These are phyloP conservation scores for Alternaria gaisen DNA, from an alignment of 2,329 filamentous ascomycete genomes.

Conservation along the genomic window DNA sequence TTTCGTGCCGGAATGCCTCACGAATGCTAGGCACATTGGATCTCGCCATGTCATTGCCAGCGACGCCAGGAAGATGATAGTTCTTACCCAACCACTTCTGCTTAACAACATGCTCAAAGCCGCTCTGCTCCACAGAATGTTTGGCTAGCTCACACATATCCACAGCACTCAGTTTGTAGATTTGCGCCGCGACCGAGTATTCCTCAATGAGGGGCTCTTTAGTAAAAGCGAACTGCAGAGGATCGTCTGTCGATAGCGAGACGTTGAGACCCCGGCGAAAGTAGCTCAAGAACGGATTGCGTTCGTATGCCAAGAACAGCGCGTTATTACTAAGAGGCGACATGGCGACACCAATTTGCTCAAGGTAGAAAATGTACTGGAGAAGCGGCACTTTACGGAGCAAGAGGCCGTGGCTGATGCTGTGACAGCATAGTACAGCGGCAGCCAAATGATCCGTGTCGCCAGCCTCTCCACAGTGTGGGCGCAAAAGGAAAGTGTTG, in stretches of 20 bases:
- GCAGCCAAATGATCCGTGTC: slow-evolving; percentile 96
- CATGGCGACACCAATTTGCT: slow-evolving; percentile 99
- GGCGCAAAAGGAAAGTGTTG: slow-evolving; percentile 92
- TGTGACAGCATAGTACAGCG: slow-evolving; percentile 90
- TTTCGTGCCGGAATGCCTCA: slow-evolving; percentile 89
- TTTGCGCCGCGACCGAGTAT: slow-evolving; percentile 96
- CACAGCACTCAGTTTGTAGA: slow-evolving; percentile 95
- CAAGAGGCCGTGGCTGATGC: slow-evolving; percentile 93
- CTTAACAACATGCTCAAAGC: slow-evolving; percentile 89
- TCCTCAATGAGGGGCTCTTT: slow-evolving; percentile 98
- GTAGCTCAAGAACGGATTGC: slow-evolving; percentile 95
- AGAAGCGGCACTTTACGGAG: slow-evolving; percentile 92
- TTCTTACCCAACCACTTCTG: slow-evolving; percentile 87
- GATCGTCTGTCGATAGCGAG: slow-evolving; percentile 94
- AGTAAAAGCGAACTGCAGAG: slow-evolving; percentile 96
- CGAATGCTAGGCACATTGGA: slow-evolving; percentile 95
- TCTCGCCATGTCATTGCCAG: slow-evolving; percentile 92
- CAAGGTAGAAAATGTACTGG: slow-evolving; percentile 97
- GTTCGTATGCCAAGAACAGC: slow-evolving; percentile 92
- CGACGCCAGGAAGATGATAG: slow-evolving; percentile 79
- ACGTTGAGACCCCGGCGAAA: slow-evolving; percentile 96
- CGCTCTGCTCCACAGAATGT: slow-evolving; percentile 93
- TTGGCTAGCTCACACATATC: slow-evolving; percentile 99
- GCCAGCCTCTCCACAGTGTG: slow-evolving; percentile 95
- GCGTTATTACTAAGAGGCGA: slow-evolving; percentile 99